phyloP scores from a whole-genome alignment of 2,329 filamentous ascomycete species.

The Chaetomium sp. region DNA sequence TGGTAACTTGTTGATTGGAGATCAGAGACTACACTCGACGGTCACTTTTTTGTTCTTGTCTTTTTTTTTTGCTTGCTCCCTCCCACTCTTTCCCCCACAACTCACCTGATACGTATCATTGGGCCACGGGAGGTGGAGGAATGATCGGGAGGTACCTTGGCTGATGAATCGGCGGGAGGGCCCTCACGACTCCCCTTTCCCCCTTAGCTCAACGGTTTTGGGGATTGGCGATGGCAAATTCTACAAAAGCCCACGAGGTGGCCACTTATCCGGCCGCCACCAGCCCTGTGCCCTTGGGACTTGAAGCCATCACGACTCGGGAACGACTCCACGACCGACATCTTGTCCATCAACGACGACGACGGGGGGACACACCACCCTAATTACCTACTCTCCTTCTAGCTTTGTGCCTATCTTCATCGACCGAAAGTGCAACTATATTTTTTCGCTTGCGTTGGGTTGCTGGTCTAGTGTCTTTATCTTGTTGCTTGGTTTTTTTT shows the following conservation, averaged over 20 bases:
- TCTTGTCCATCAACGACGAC: too few species aligned
- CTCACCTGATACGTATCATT: conserved; percentile 16
- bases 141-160: too few species aligned
- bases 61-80: too few species aligned
- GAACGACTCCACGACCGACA: conserved; percentile 1
- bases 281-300: background rate
- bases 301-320: conserved; percentile 15
- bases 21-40: conserved; percentile 4
- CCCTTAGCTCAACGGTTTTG: conserved; percentile 11
- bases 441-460: conserved; percentile 11
- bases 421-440: too few species aligned
- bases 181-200: conserved; percentile 12
- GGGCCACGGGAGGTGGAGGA: conserved; percentile 5
- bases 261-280: conserved; percentile 13
- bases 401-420: conserved; percentile 11
- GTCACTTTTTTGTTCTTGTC: background rate
- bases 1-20: conserved; percentile 1
- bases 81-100: background rate
- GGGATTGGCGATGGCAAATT: conserved; percentile 17
- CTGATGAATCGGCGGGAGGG: conserved; percentile 10
- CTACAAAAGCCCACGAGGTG: conserved; percentile 24
- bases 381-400: conserved; percentile 22
- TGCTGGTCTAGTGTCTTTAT: conserved; percentile 14
- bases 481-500: conserved; percentile 3
- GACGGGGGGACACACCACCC: too few species aligned